A percentile compares a stretch with the other conserved stretches of the same genome.
These are phyloP conservation scores for Colletotrichum lentis DNA, from an alignment of 2,329 filamentous ascomycete genomes.

Conservation along the genomic window DNA sequence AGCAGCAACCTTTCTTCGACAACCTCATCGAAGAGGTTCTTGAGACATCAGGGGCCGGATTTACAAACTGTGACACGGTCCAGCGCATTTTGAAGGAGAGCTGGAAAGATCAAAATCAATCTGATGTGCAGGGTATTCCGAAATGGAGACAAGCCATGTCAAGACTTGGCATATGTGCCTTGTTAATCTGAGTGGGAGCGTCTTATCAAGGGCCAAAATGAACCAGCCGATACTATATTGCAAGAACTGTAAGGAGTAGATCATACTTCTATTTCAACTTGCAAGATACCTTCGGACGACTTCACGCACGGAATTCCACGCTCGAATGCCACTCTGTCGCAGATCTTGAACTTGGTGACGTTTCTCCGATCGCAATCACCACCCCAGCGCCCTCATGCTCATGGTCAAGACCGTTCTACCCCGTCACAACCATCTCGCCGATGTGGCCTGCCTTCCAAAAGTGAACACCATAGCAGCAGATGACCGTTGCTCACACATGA, in stretches of 20 bases:
- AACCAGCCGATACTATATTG: neutral
- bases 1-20: constrained; percentile 24
- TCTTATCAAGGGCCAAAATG: neutral
- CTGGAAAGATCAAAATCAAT: constrained; percentile 1
- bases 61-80: constrained; percentile 30
- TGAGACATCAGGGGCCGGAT: constrained; percentile 5
- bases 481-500: constrained; percentile 73
- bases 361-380: constrained; percentile 18
- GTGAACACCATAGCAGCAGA: constrained; percentile 63
- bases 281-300: constrained; percentile 10
- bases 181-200: constrained; percentile 1
- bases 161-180: constrained; percentile 17
- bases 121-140: neutral
- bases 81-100: constrained; percentile 16
- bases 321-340: constrained; percentile 15
- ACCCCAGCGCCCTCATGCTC: constrained; percentile 33
- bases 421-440: constrained; percentile 45
- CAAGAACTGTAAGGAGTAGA: neutral
- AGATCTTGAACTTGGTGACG: constrained; percentile 23
- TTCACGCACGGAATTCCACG: constrained; percentile 48
- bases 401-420: constrained; percentile 30
- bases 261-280: neutral
- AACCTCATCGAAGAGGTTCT: constrained; percentile 20
- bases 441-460: constrained; percentile 52
- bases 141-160: constrained; percentile 11